phyloP scores from a whole-genome alignment of 2,329 filamentous ascomycete genomes.

The Clarireedia monteithiana region DNA sequence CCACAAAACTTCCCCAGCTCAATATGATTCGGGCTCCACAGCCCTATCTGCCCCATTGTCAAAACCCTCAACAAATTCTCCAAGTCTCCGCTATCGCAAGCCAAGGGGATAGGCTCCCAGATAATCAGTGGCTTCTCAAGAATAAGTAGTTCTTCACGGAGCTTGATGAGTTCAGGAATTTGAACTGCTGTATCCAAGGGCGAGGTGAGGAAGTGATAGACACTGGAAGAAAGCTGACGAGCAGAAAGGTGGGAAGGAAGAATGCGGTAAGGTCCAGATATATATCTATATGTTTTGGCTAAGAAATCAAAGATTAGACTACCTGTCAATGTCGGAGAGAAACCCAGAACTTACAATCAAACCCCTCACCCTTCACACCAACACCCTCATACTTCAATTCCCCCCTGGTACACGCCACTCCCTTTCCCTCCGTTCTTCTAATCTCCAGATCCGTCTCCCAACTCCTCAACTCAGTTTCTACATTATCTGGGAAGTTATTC shows the following conservation, averaged over 20 bases:
- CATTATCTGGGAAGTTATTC: not conserved
- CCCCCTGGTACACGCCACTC: not conserved
- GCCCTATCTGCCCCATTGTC: not conserved
- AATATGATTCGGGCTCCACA: slow-evolving; percentile 1
- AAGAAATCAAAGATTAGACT: not conserved
- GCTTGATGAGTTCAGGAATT: not conserved
- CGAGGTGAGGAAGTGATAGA: not conserved
- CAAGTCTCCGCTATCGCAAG: not conserved
- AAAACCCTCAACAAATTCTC: not conserved
- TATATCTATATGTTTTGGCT: slow-evolving; percentile 1
- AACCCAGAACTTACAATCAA: not conserved
- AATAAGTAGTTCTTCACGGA: not conserved
- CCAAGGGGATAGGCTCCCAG: not conserved
- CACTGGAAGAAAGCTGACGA: not conserved
- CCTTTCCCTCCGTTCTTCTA: not conserved
- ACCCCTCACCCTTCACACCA: not conserved
- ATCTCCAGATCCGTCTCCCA: not conserved
- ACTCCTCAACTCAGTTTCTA: not conserved
- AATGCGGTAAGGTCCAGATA: not conserved
- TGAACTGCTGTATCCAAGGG: not conserved
- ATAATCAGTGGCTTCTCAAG: not conserved
- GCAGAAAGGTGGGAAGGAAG: not conserved
- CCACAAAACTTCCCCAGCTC: not conserved
- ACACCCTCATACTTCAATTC: not conserved
- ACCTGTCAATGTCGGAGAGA: not conserved